These are phyloP conservation scores for Tubosaeta brunneosetosa DNA, from an alignment of 768 basidiomycete species.

Conservation along the genomic window DNA sequence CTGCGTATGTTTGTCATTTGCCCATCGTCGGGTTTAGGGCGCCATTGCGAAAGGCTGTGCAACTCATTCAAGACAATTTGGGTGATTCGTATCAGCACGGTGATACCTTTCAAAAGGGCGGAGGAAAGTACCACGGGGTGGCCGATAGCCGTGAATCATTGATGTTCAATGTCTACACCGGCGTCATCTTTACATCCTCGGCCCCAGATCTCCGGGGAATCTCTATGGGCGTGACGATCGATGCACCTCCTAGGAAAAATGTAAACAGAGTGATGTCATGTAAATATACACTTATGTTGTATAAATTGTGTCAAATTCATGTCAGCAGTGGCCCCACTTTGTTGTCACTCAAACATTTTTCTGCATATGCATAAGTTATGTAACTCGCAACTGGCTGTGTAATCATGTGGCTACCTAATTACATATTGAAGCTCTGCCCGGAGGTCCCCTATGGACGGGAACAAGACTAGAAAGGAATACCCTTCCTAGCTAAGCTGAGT, in stretches of 20 bases:
- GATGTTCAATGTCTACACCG: slow-evolving; percentile 62
- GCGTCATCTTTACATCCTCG: slow-evolving; percentile 43
- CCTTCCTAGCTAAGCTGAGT: too few species aligned
- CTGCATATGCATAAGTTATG: too few species aligned
- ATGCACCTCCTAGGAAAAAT: slow-evolving; percentile 53
- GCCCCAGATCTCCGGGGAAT: slow-evolving; percentile 51
- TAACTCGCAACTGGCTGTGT: too few species aligned
- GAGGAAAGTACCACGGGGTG: slow-evolving; percentile 54
- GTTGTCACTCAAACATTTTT: too few species aligned
- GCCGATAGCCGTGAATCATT: slow-evolving; percentile 42
- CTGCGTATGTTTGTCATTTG: neutral
- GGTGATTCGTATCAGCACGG: slow-evolving; percentile 12
- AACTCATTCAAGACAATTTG: slow-evolving; percentile 46
- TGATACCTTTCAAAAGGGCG: slow-evolving; percentile 44
- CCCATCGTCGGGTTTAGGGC: slow-evolving; percentile 35
- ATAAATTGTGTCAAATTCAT: too few species aligned
- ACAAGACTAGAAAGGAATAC: too few species aligned
- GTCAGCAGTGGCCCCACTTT: too few species aligned
- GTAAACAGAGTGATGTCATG: too few species aligned
- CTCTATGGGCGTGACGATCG: slow-evolving; percentile 41
- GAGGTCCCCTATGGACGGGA: too few species aligned
- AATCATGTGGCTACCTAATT: too few species aligned
- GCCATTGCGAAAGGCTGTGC: slow-evolving; percentile 47
- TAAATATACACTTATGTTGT: too few species aligned
- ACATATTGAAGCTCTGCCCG: too few species aligned